These are phyloP conservation scores for Pleurotus sapidus DNA, from an alignment of 768 basidiomycete genomes.

Conservation along the genomic window DNA sequence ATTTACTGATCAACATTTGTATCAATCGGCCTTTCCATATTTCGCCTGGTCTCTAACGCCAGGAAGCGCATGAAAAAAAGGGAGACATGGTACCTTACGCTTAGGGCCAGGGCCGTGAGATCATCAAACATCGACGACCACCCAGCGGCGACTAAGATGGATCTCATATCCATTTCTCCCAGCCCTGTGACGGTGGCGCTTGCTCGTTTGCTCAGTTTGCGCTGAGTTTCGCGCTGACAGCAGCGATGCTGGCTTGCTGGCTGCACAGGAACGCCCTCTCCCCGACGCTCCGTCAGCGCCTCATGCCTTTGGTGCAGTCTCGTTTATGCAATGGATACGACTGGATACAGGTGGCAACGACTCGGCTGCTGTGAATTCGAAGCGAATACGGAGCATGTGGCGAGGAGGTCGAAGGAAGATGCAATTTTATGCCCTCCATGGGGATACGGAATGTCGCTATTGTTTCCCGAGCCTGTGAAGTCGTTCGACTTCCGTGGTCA, in stretches of 20 bases:
- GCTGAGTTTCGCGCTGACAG: slow-evolving; percentile 6
- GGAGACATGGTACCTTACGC: slow-evolving; percentile 3
- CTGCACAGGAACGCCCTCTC: neutral
- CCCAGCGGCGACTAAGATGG: slow-evolving; percentile 6
- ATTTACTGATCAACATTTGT: slow-evolving; percentile 6
- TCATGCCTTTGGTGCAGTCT: neutral
- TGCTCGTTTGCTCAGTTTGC: neutral
- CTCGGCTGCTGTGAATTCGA: slow-evolving; percentile 3
- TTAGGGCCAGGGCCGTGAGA: slow-evolving; percentile 5
- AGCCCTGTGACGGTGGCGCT: slow-evolving; percentile 3
- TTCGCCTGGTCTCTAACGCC: slow-evolving; percentile 3
- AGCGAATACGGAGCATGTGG: slow-evolving; percentile 3
- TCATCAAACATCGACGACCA: slow-evolving; percentile 5
- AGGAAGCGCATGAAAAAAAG: slow-evolving; percentile 6
- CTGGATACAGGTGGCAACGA: neutral
- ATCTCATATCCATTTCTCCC: slow-evolving; percentile 4
- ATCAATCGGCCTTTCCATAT: slow-evolving; percentile 6
- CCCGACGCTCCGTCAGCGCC: neutral
- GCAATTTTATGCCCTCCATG: neutral
- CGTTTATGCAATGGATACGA: neutral
- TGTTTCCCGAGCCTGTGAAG: neutral
- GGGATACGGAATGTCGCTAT: slow-evolving; percentile 1
- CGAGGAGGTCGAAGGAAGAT: neutral
- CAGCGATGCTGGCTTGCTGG: neutral
- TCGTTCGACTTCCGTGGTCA: neutral